phyloP scores from a whole-genome alignment of 2,329 filamentous ascomycete genomes.

The Neopestalotiopsis clavispora region DNA sequence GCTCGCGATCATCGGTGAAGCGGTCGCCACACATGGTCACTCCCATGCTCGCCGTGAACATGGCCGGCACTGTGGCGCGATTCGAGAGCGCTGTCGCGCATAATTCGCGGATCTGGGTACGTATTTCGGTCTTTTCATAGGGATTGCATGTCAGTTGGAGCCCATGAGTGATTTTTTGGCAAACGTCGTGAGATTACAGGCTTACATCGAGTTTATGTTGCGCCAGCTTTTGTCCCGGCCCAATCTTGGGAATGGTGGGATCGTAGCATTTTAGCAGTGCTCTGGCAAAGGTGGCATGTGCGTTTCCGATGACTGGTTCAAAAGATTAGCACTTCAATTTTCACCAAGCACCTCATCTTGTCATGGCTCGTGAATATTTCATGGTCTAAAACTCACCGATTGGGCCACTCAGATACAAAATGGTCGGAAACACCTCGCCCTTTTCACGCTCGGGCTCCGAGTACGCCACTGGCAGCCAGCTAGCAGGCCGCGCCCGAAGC shows the following conservation, averaged over 20 bases:
- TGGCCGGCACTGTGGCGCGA: constrained; percentile 8
- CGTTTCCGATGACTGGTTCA: constrained; percentile 13
- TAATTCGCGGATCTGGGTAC: constrained; percentile 9
- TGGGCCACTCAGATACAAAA: background rate
- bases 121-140: constrained; percentile 2
- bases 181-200: too few relatives aligned
- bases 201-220: constrained; percentile 12
- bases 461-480: background rate
- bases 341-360: background rate
- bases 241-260: constrained; percentile 12
- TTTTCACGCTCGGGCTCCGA: background rate
- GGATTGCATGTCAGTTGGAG: too few relatives aligned
- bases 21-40: constrained; percentile 12
- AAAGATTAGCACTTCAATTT: too few relatives aligned
- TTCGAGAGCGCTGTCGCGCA: constrained; percentile 8
- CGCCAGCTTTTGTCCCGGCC: constrained; percentile 11
- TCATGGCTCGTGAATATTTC: too few relatives aligned
- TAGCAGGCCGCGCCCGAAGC: background rate
- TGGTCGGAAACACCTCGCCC: constrained; percentile 10
- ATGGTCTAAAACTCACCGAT: background rate
- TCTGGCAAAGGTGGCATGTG: constrained; percentile 9
- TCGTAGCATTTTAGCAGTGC: constrained; percentile 9
- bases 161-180: too few relatives aligned
- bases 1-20: constrained; percentile 1
- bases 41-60: constrained; percentile 15